Conservation (phyloP, 179 eudicot species). For the Actinidia chinensis region DNA sequence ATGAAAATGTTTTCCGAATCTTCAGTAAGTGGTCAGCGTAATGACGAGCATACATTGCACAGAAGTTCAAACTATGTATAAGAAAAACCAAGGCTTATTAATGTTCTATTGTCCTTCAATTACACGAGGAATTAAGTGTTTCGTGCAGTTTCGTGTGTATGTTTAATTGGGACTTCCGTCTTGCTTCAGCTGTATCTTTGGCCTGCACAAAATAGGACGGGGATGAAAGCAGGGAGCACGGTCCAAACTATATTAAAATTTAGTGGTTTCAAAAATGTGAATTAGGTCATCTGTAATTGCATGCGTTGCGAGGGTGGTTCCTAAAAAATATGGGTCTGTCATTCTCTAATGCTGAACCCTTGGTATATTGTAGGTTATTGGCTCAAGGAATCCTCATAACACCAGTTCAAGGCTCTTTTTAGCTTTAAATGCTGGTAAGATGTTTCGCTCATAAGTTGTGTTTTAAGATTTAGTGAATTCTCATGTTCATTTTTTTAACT, state of each 20-base stretch:
- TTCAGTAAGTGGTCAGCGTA: conserved; percentile 78
- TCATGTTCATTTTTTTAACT: background rate
- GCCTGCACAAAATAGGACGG: conserved; percentile 76
- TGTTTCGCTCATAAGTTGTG: background rate
- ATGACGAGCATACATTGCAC: conserved; percentile 95
- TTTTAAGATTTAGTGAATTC: background rate
- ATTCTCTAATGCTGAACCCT: conserved; percentile 9
- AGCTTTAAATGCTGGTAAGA: conserved; percentile 81
- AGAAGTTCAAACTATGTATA: conserved; percentile 82
- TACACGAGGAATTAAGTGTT: background rate
- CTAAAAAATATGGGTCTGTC: background rate
- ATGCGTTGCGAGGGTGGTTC: background rate
- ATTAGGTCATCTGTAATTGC: conserved; percentile 52
- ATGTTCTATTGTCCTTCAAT: background rate
- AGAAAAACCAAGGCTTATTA: conserved; percentile 82
- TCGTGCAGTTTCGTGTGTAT: background rate
- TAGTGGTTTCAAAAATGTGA: conserved; percentile 88
- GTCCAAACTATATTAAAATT: conserved; percentile 64
- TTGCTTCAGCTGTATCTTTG: conserved; percentile 76
- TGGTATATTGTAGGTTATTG: conserved; percentile 66
- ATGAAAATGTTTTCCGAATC: conserved; percentile 92
- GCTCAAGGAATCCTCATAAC: conserved; percentile 88
- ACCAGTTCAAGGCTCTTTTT: conserved; percentile 87
- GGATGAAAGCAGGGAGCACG: conserved; percentile 86
- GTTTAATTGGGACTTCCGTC: conserved; percentile 11